Evolutionary conservation across 2,329 filamentous ascomycete species (phyloP), one percentile per base, ranked within the genome.

Genomic region (Aureobasidium namibiae): DNA sequence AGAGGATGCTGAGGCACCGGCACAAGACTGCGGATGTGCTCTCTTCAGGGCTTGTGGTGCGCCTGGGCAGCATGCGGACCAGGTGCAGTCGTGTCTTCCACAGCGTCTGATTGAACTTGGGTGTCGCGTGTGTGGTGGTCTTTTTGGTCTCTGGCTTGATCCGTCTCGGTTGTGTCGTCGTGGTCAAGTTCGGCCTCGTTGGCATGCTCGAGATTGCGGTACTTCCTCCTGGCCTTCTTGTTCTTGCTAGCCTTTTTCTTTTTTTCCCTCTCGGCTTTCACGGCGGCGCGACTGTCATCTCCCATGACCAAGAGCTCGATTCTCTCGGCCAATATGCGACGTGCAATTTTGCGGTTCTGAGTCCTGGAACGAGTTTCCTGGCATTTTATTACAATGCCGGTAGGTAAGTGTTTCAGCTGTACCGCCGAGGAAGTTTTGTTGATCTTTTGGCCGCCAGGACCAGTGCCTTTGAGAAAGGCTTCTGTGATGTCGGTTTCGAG

Each of bases 391-490:
- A 97, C 92, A 56, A 96, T 84, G 62, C 92, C 92, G 0, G 92
- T 95, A 6, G 92, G 90, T 16, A 88, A 76, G 73, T 99, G 94
- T 65, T 87, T 94, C 36, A 99, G 80, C 72, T 99, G 94, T 2
- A 96, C 92, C 38, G 92, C 92, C 0, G 90, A 96, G 64, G 86
- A 91, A 26, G 94, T 99, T 83, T 99, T 99, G 76, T 99, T 99
- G 76, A 97, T 97, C 72, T 96, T 96, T 71, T 99, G 94, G 0
- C 94, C 94, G 24, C 94, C 94, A 0, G 94, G 92, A 1, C 94
- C 94, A 66, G 84, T 89, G 67, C 94, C 94, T 71, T 94, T 95
- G 62, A 99, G 80, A 74, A 95, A 97, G 42, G 81, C 82, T 69
- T 96, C 89, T 60, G 87, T 85, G 65, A 97, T 84, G 56, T 96